Evolutionary conservation across 2,329 filamentous ascomycete genomes (phyloP).

Genomic region (Fusarium pininemorale): DNA sequence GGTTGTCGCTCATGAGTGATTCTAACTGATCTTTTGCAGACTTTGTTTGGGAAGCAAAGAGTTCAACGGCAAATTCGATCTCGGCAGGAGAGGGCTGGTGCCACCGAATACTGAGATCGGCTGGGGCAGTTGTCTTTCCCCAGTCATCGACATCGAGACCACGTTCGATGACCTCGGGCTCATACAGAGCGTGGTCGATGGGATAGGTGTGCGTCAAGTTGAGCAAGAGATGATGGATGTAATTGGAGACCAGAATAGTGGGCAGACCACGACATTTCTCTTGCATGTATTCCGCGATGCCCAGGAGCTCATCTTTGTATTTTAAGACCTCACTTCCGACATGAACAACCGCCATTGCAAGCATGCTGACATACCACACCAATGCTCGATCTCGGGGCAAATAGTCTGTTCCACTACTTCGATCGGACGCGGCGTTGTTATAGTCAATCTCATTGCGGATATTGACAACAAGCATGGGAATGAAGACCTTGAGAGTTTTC

Average conservation of each 20-base stretch:
- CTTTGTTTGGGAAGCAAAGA: conserved; percentile 86
- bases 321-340: conserved; percentile 89
- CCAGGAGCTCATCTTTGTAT: conserved; percentile 88
- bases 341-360: conserved; percentile 98
- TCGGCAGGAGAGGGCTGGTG: conserved; percentile 84
- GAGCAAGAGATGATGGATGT: conserved; percentile 93
- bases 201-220: conserved; percentile 96
- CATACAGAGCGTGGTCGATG: conserved; percentile 87
- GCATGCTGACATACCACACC: conserved; percentile 96
- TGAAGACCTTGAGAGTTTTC: conserved; percentile 88
- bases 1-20: conserved; percentile 81
- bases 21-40: conserved; percentile 79
- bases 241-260: conserved; percentile 96
- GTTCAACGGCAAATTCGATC: conserved; percentile 85
- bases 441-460: conserved; percentile 97
- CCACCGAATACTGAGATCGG: conserved; percentile 87
- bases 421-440: conserved; percentile 93
- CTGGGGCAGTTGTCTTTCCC: conserved; percentile 79
- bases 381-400: conserved; percentile 90
- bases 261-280: conserved; percentile 92
- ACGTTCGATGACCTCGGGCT: conserved; percentile 74
- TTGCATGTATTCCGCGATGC: conserved; percentile 96
- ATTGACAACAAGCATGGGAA: conserved; percentile 88
- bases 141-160: conserved; percentile 84
- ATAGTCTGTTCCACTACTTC: conserved; percentile 92